phyloP scores from a whole-genome alignment of 2,329 filamentous ascomycete genomes.

The Calonectria fujianensis region DNA sequence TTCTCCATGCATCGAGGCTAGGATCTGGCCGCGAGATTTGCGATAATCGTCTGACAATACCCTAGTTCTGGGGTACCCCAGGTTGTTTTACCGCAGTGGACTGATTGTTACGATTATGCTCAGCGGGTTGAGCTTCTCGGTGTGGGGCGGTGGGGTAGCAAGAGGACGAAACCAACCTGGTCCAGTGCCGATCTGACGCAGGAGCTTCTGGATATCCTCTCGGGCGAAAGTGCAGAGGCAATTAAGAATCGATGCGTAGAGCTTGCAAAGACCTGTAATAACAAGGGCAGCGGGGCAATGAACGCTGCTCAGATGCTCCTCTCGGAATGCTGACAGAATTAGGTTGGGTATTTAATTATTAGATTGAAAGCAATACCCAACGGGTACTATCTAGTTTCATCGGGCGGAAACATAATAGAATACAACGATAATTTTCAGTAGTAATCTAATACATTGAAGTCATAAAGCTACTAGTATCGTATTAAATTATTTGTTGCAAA shows the following conservation, averaged over 20 bases:
- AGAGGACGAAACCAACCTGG: constrained; percentile 51
- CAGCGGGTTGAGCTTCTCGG: constrained; percentile 65
- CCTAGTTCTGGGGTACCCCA: constrained; percentile 66
- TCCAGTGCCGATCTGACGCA: constrained; percentile 31
- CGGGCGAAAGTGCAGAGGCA: constrained; percentile 6
- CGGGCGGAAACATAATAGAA: background rate
- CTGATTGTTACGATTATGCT: constrained; percentile 68
- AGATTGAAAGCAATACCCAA: background rate
- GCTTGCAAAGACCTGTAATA: constrained; percentile 19
- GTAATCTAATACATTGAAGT: background rate
- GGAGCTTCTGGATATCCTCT: constrained; percentile 21
- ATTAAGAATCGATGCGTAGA: constrained; percentile 9
- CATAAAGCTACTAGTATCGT: background rate
- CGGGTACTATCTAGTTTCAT: background rate
- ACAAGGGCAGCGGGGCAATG: constrained; percentile 22
- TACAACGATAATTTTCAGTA: background rate
- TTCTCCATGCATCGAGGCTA: background rate
- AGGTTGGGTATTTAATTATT: background rate
- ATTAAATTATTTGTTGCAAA: background rate
- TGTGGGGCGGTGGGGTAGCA: constrained; percentile 60
- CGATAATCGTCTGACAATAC: constrained; percentile 11
- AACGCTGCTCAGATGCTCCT: constrained; percentile 26
- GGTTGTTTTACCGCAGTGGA: constrained; percentile 66
- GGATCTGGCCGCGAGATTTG: background rate
- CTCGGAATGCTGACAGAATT: background rate